phyloP scores from a whole-genome alignment of 345 rosid genomes.

The Gossypium anomalum region DNA sequence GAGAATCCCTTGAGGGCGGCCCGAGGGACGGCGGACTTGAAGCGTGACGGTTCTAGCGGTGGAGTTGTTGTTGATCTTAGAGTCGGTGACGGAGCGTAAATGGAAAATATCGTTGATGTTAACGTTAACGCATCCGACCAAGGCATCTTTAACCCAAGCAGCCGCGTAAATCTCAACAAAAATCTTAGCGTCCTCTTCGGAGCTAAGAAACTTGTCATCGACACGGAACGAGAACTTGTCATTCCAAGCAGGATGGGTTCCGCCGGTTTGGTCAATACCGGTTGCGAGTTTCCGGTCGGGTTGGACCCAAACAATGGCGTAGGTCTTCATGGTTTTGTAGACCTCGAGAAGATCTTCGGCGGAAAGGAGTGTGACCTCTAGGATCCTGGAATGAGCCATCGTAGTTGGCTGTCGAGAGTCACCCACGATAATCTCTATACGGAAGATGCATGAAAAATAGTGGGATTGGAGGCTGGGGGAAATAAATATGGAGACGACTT shows the following conservation, averaged over 20 bases:
- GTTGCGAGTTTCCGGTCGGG: conserved; percentile 66
- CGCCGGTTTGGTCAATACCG: conserved; percentile 58
- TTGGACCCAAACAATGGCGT: conserved; percentile 73
- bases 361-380: conserved; percentile 69
- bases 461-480: neutral
- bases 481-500: neutral
- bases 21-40: conserved; percentile 72
- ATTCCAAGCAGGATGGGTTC: conserved; percentile 74
- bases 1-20: conserved; percentile 85
- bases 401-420: neutral
- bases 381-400: conserved; percentile 49
- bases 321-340: conserved; percentile 77
- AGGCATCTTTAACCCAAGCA: conserved; percentile 79
- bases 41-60: conserved; percentile 41
- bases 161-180: conserved; percentile 79
- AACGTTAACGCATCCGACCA: conserved; percentile 64
- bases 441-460: neutral
- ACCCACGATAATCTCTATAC: neutral
- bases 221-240: conserved; percentile 82
- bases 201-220: conserved; percentile 51
- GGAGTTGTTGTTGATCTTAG: conserved; percentile 23
- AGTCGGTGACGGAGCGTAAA: conserved; percentile 21
- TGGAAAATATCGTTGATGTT: conserved; percentile 47
- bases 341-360: conserved; percentile 74
- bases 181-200: conserved; percentile 58